Evolutionary conservation across 331 rosid genomes (phyloP), one percentile per base, ranked within the genome.

Genomic region (Cucumis variabilis): DNA sequence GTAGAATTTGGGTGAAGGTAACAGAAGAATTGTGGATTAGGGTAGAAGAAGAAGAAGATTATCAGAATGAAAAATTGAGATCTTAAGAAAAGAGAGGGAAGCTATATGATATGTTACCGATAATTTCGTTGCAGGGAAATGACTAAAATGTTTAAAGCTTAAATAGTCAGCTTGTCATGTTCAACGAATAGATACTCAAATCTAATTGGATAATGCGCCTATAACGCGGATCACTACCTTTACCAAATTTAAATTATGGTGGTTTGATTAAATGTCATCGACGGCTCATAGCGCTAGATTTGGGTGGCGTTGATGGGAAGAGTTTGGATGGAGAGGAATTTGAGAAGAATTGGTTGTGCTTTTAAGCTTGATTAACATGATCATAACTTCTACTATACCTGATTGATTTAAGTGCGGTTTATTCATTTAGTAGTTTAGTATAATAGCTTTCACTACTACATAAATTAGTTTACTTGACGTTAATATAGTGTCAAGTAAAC

Each of bases 201-300:
- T 48, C 88, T 93, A 90, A 97, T 97, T 95, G 98, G 99, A 53
- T 0, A 62, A 66, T 1, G 51, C 44, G 17, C 63, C 75, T 67
- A 11, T 83, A 85, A 91, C 98, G 71, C 89, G 98, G 98, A 97
- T 97, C 87, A 75, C 77, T 13, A 14, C 72, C 41, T n/a, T 84
- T n/a, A 3, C 14, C 3, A 90, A 87, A 60, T 94, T 97, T 97
- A 85, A 97, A 95, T 90, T 19, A 93, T n/a, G 76, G 77, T 93
- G 98, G 53, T 94, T 70, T 11, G 99, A 97, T 97, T 20, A 2
- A 11, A 1, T 0, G 55, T 13, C n/a, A 91, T 92, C 91, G 24
- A 95, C 98, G 98, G 98, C 66, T 88, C 13, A 6, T 5, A 72
- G 46, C 14, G 78, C 58, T 70, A 83, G 87, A 77, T 68, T 11